A percentile compares a stretch with the other conserved stretches of the same genome.
These are phyloP conservation scores for Dendrostoma leiphaemia DNA, from an alignment of 2,329 filamentous ascomycete species.

Conservation along the genomic window DNA sequence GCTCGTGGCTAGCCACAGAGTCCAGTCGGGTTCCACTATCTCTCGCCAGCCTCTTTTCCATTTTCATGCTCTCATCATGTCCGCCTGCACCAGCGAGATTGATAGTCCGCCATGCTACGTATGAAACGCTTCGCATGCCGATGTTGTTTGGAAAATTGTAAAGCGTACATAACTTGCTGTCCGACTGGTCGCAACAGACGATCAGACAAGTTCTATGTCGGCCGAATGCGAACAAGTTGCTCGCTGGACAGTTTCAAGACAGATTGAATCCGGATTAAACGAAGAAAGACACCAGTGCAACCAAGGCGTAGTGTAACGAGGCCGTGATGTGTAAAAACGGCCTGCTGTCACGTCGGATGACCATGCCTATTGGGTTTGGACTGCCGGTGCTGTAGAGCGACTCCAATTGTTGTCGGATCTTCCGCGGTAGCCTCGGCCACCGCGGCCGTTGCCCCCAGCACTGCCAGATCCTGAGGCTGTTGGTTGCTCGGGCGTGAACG, in stretches of 20 bases:
- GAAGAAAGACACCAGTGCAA: background rate
- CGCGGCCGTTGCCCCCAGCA: slow-evolving; percentile 23
- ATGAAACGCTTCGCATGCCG: slow-evolving; percentile 2
- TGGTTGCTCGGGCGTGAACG: slow-evolving; percentile 28
- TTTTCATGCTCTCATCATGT: slow-evolving; percentile 5
- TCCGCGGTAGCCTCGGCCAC: slow-evolving; percentile 40
- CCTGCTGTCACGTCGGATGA: background rate
- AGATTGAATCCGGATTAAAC: slow-evolving; percentile 5
- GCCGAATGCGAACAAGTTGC: slow-evolving; percentile 6
- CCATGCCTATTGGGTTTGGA: slow-evolving; percentile 23
- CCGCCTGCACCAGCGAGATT: slow-evolving; percentile 3
- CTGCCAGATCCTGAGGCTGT: slow-evolving; percentile 17
- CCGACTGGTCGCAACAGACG: background rate
- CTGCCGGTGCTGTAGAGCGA: slow-evolving; percentile 25
- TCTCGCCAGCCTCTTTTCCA: background rate
- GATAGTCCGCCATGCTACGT: slow-evolving; percentile 1
- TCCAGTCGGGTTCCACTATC: background rate
- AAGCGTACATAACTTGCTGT: slow-evolving; percentile 15
- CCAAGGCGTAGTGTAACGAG: background rate
- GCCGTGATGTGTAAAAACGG: background rate
- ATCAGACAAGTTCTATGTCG: slow-evolving; percentile 3
- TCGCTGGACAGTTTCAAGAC: slow-evolving; percentile 7
- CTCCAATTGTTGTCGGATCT: slow-evolving; percentile 43
- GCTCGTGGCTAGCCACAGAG: slow-evolving; percentile 1
- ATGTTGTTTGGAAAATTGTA: slow-evolving; percentile 8